These are phyloP conservation scores for Citrus maxima DNA, from an alignment of 345 rosid genomes.

Conservation along the genomic window DNA sequence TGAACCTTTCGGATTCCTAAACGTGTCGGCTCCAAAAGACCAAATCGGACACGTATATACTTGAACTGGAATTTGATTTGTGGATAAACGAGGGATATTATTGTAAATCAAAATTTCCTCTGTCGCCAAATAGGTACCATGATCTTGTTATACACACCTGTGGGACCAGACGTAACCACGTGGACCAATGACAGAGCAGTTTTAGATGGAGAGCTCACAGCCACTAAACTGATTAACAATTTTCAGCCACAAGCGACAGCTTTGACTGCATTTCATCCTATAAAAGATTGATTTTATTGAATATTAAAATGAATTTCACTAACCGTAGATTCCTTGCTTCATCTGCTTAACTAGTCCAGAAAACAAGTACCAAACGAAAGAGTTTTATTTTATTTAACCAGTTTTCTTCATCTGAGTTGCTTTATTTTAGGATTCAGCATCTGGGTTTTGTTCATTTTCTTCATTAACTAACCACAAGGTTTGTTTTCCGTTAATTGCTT, in stretches of 20 bases:
- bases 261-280: background rate
- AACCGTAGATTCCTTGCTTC: constrained; percentile 14
- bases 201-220: constrained; percentile 43
- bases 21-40: background rate
- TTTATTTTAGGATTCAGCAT: constrained; percentile 1
- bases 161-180: constrained; percentile 14
- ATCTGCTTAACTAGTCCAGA: background rate
- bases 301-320: background rate
- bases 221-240: constrained; percentile 35
- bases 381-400: background rate
- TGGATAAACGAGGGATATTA: background rate
- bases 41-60: background rate
- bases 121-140: background rate
- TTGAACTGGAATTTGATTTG: background rate
- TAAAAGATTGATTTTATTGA: background rate
- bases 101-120: background rate
- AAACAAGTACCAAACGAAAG: background rate
- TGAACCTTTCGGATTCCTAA: background rate
- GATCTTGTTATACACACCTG: background rate
- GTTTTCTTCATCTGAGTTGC: constrained; percentile 6
- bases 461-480: constrained; percentile 9
- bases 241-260: constrained; percentile 39
- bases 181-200: constrained; percentile 26
- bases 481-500: background rate
- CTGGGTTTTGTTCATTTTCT: constrained; percentile 15